Conservation (phyloP, 2,329 filamentous ascomycete genomes). For the Alternaria ethzedia region DNA sequence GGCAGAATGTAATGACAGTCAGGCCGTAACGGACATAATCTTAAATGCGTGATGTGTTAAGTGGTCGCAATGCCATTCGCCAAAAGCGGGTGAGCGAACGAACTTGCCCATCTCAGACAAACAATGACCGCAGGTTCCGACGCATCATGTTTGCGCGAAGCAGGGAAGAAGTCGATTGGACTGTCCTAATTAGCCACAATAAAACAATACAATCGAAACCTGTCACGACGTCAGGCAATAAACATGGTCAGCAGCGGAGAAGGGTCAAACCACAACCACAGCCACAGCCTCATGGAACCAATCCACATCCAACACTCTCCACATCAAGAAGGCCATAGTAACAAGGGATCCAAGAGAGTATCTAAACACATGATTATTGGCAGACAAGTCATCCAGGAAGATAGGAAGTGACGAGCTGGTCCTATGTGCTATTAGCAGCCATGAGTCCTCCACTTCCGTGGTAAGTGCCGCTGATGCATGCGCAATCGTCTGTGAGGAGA, state of each 20-base stretch:
- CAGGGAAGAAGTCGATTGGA: too few relatives aligned
- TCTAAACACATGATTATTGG: slow-evolving; percentile 22
- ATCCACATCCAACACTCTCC: background rate
- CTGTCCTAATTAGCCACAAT: background rate
- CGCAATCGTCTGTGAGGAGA: slow-evolving; percentile 4
- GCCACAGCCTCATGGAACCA: background rate
- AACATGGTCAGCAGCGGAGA: slow-evolving; percentile 4
- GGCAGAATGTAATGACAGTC: too few relatives aligned
- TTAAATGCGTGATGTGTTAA: too few relatives aligned
- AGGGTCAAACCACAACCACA: slow-evolving; percentile 18
- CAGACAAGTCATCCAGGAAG: slow-evolving; percentile 16
- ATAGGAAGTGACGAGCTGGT: slow-evolving; percentile 24
- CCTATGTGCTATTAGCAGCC: slow-evolving; percentile 35
- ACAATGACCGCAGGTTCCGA: too few relatives aligned
- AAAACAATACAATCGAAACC: background rate
- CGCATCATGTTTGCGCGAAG: too few relatives aligned
- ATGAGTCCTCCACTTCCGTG: slow-evolving; percentile 17
- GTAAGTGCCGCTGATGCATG: slow-evolving; percentile 2
- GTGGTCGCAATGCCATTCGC: too few relatives aligned
- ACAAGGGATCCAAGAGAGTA: slow-evolving; percentile 9
- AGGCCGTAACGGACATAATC: too few relatives aligned
- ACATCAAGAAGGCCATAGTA: slow-evolving; percentile 12
- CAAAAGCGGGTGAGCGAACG: too few relatives aligned
- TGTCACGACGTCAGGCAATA: slow-evolving; percentile 21
- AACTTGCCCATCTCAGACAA: too few relatives aligned